Evolutionary conservation across 2,329 filamentous ascomycete species (phyloP), one percentile per base, ranked within the genome.

Genomic region (Rosellinia necatrix): DNA sequence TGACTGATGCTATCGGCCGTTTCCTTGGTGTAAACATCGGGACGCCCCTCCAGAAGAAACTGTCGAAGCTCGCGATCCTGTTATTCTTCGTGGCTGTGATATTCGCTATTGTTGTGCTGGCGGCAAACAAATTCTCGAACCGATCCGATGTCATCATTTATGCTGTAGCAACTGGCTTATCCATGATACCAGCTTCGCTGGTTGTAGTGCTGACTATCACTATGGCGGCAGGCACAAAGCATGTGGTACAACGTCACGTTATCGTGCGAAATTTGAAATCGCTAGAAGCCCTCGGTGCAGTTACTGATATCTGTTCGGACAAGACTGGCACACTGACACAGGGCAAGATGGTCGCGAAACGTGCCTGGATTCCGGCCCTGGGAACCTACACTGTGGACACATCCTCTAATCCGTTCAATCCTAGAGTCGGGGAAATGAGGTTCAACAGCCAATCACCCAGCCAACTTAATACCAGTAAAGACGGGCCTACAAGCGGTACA

Each of bases 11-110:
- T 5, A 71, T 87, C 55, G 84, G 83, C 4, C 77, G 79, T 32
- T 88, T 90, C 66, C 76, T 90, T 7, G 87, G 87, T 48, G 80
- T 89, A 56, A 87, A 83, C 51, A 81, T 87, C 10, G 87, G 88
- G 42, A 90, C 87, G 9, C 88, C 87, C 3, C 76, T 90, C 15
- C 86, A 89, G 70, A 80, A 81, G 63, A 89, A 87, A 66, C 76
- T 90, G 13, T 87, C 86, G 43, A 83, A 83, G 68, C 78, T 90
- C 46, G 87, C 87, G 19, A 76, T 89, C 15, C 70, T 87, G 2
- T 79, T 90, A 1, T 89, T 90, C 66, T 78, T 76, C 25, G 81
- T 88, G 48, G 87, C 87, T 2, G 81, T 90, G 10, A 65, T 90
- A 22, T 87, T 86, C 59, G 86, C 86, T 7, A 81, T 90, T 62